Base-by-base conservation (phyloP, 2,329 filamentous ascomycete genomes). In the Fusarium nurragi region DNA sequence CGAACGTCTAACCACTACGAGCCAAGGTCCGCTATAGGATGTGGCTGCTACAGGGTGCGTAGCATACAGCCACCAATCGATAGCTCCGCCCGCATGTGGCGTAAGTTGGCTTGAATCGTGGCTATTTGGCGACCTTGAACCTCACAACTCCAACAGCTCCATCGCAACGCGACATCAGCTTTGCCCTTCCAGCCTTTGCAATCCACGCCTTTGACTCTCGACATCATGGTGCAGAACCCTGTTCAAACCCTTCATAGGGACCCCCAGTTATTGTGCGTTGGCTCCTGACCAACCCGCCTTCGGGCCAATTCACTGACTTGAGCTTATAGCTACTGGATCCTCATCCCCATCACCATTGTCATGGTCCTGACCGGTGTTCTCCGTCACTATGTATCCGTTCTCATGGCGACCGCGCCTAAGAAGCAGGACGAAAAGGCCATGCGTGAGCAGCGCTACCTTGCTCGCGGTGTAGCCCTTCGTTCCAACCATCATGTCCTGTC, bases 211-310 rank as follows among this genome's bases (percentile, higher is more conserved):
- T 30, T 48, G 21, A 58, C 40, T 25, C 25, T 44, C 36, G 45
- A 66, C 66, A 77, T 39, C 49, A 98, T 98, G 94, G 90, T 91
- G 72, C 89, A 95, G 81, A 84, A 90, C 69, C 86, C 91, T 68
- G 90, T 92, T 71, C 95, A 99, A 84, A 95, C 93, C 83, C 97
- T 99, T 87, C 91, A 97, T 82, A 82, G 95, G 87, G 96, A 99
- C 90, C 94, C 95, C 75, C 94, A 97, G 80, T 85, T 99, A 68
- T 97, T 99, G 95, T 98, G 83, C 76, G 92, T 79, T 50, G 70
- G 14, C 41, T 34, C 48, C 54, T 32, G 32, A 30, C 22, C 47
- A 45, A 25, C 49, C 28, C 34, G 38, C 16, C 39, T 21, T 46
- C 41, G 28, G 36, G 26, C 23, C 40, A 45, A 49, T 28, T 52